Evolutionary conservation across 2,329 filamentous ascomycete genomes (phyloP).

Genomic region (Pyrenophora tritici-repentis): DNA sequence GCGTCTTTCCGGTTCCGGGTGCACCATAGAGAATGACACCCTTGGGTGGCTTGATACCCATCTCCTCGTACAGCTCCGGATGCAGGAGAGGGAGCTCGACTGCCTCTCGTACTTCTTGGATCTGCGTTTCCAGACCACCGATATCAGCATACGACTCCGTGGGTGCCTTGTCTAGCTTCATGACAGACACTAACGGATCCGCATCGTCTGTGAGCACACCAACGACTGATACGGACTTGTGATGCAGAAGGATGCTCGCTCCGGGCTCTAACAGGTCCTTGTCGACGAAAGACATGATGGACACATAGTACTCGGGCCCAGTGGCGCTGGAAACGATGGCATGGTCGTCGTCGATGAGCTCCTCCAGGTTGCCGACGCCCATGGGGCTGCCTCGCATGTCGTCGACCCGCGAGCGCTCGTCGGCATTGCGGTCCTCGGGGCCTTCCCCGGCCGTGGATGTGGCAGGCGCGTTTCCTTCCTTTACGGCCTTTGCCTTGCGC

Average conservation of each 20-base stretch:
- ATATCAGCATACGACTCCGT: conserved; percentile 99
- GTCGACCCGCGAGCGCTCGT: conserved; percentile 92
- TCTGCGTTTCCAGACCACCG: conserved; percentile 91
- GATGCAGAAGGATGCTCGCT: conserved; percentile 90
- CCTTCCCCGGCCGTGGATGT: conserved; percentile 67
- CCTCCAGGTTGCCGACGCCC: conserved; percentile 96
- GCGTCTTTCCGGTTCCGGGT: conserved; percentile 94
- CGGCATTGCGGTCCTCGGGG: conserved; percentile 83
- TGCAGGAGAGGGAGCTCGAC: conserved; percentile 94
- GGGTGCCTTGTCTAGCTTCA: conserved; percentile 99
- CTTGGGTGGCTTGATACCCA: conserved; percentile 99
- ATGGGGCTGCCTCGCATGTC: conserved; percentile 99
- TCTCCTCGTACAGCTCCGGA: conserved; percentile 97
- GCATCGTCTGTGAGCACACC: conserved; percentile 96
- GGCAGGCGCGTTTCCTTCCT: conserved; percentile 60
- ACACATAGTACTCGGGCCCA: conserved; percentile 98
- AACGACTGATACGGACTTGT: conserved; percentile 97
- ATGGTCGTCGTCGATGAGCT: conserved; percentile 99
- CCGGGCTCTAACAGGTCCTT: conserved; percentile 97
- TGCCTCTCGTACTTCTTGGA: conserved; percentile 96
- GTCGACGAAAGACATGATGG: conserved; percentile 99
- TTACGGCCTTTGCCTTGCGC: conserved; percentile 79
- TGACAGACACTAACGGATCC: conserved; percentile 93
- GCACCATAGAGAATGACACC: conserved; percentile 98
- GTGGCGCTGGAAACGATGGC: conserved; percentile 98